These are phyloP conservation scores for Starmerella vitae DNA, from an alignment of 805 yeast genomes.

Conservation along the genomic window DNA sequence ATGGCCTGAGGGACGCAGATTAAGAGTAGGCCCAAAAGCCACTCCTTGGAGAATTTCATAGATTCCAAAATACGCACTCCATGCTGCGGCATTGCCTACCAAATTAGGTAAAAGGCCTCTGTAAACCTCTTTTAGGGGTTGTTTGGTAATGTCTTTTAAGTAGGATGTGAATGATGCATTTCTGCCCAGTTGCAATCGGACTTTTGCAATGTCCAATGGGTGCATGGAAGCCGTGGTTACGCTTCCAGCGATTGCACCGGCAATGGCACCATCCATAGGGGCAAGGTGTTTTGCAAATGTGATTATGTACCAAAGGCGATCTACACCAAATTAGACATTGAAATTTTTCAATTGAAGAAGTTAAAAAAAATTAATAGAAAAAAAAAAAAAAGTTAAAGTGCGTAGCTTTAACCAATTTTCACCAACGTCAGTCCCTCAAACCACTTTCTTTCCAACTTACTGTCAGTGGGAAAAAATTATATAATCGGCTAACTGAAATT, in stretches of 20 bases:
- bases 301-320: no score
- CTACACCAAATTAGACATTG: no score
- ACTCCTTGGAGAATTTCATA: slow-evolving; percentile 34
- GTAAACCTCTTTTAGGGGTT: slow-evolving; percentile 33
- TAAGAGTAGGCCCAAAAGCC: slow-evolving; percentile 9
- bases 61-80: slow-evolving; percentile 77
- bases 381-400: no score
- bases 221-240: slow-evolving; percentile 70
- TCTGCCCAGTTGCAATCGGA: slow-evolving; percentile 57
- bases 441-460: no score
- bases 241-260: slow-evolving; percentile 37
- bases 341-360: no score
- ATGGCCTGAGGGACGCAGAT: not conserved
- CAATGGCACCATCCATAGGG: slow-evolving; percentile 17
- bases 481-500: slow-evolving; percentile 1
- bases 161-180: slow-evolving; percentile 7
- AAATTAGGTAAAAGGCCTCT: slow-evolving; percentile 72
- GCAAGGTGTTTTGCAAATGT: no score
- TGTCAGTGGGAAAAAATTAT: slow-evolving; percentile 7
- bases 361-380: no score
- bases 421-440: no score
- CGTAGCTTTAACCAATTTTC: no score
- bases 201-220: slow-evolving; percentile 77
- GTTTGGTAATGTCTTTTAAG: slow-evolving; percentile 6
- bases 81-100: slow-evolving; percentile 70